Evolutionary conservation across 805 yeast species (phyloP).

Genomic region (Wickerhamiella slavikovae): DNA sequence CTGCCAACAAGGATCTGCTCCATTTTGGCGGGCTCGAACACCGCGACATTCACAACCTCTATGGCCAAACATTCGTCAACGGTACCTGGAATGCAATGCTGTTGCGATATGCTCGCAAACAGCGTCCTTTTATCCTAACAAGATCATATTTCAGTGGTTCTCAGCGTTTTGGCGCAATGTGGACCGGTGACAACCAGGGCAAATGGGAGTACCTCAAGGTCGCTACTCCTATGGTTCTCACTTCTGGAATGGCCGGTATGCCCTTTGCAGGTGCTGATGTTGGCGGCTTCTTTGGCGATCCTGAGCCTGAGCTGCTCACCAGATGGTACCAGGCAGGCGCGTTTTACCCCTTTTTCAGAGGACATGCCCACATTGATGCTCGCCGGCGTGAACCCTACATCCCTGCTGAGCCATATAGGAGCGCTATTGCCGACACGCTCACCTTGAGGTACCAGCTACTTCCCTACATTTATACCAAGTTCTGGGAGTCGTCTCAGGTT

Average conservation of each 20-base stretch:
- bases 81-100: conserved; percentile 51
- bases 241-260: conserved; percentile 63
- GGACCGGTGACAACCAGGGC: conserved; percentile 96
- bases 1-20: conserved; percentile 62
- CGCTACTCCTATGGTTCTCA: conserved; percentile 75
- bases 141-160: conserved; percentile 81
- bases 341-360: conserved; percentile 93
- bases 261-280: conserved; percentile 94
- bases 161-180: conserved; percentile 76
- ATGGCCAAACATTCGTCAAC: conserved; percentile 63
- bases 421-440: conserved; percentile 48
- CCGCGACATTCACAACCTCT: conserved; percentile 73
- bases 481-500: conserved; percentile 34
- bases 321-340: conserved; percentile 95
- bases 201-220: conserved; percentile 70
- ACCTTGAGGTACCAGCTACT: conserved; percentile 52
- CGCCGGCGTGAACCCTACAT: conserved; percentile 87
- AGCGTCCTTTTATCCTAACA: conserved; percentile 75
- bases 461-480: conserved; percentile 65
- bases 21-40: conserved; percentile 77
- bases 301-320: conserved; percentile 54
- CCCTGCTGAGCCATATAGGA: conserved; percentile 51
- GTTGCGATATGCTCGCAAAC: conserved; percentile 24
- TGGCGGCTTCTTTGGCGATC: conserved; percentile 91
- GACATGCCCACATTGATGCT: conserved; percentile 90